These are phyloP conservation scores for Cordyceps farinosa DNA, from an alignment of 2,329 filamentous ascomycete genomes.

Conservation along the genomic window DNA sequence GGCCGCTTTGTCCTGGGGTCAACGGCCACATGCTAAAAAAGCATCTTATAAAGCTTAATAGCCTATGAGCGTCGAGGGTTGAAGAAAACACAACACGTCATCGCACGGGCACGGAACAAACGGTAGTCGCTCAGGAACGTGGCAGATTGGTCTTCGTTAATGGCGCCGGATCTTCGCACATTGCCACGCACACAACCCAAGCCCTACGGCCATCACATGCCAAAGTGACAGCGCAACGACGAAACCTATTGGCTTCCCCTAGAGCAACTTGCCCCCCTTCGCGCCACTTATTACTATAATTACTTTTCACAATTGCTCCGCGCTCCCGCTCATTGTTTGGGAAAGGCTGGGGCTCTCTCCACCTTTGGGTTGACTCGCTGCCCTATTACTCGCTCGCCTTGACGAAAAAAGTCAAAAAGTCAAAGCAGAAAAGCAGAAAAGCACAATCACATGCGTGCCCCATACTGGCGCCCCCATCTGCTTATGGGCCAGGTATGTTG, in stretches of 20 bases:
- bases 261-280: background rate
- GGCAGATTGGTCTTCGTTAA: background rate
- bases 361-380: background rate
- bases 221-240: background rate
- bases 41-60: background rate
- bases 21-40: background rate
- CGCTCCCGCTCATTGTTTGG: background rate
- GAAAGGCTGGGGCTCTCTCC: conserved; percentile 4
- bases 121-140: background rate
- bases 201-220: background rate
- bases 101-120: background rate
- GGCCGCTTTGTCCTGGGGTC: background rate
- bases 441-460: conserved; percentile 12
- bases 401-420: background rate
- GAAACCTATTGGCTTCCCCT: no score
- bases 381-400: background rate
- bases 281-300: background rate
- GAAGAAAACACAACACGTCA: background rate
- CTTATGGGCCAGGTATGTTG: background rate
- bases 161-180: background rate
- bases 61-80: background rate
- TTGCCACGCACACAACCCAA: no score
- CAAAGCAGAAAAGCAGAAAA: background rate
- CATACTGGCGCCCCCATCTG: background rate
- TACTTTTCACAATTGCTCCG: background rate